Percentiles rank a stretch among this genome's conserved stretches.
Conservation (phyloP, 2,329 filamentous ascomycete species). For the Ophioceras dolichostomum region DNA sequence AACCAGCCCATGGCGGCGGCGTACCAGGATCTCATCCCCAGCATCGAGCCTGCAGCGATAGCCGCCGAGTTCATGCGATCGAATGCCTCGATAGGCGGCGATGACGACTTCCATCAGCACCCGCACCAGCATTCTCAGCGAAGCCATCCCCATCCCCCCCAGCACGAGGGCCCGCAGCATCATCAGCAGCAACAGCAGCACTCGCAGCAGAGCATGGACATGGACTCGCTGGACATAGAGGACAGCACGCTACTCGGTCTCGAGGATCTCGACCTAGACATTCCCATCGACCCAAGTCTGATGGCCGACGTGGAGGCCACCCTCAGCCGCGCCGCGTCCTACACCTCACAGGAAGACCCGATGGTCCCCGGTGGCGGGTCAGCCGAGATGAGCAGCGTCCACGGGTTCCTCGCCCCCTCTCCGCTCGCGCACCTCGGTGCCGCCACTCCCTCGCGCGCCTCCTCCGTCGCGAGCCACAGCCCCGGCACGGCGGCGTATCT, state of each 20-base stretch:
- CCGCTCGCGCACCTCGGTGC: background rate
- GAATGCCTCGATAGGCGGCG: background rate
- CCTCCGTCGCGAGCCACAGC: background rate
- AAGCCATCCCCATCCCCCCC: too few species aligned
- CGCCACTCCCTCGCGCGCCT: background rate
- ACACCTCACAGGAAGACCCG: background rate
- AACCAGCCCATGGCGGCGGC: background rate
- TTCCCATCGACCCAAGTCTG: conserved; percentile 1
- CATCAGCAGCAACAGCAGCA: background rate
- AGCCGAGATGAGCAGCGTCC: conserved; percentile 1
- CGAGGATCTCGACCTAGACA: conserved; percentile 2
- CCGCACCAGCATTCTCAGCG: too few species aligned
- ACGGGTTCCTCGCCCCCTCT: conserved; percentile 3
- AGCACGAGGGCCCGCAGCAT: too few species aligned
- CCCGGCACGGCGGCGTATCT: background rate
- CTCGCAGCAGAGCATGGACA: background rate
- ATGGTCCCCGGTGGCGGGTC: background rate
- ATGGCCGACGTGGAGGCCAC: conserved; percentile 1
- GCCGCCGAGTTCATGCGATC: too few species aligned
- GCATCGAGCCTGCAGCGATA: background rate
- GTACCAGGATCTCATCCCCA: background rate
- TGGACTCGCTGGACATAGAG: background rate
- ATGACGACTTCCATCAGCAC: background rate
- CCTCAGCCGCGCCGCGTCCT: conserved; percentile 3
- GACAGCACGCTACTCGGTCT: background rate